Evolutionary conservation across 306 rosid species (phyloP), one percentile per base, ranked within the genome.

Genomic region (Sophora flavescens): DNA sequence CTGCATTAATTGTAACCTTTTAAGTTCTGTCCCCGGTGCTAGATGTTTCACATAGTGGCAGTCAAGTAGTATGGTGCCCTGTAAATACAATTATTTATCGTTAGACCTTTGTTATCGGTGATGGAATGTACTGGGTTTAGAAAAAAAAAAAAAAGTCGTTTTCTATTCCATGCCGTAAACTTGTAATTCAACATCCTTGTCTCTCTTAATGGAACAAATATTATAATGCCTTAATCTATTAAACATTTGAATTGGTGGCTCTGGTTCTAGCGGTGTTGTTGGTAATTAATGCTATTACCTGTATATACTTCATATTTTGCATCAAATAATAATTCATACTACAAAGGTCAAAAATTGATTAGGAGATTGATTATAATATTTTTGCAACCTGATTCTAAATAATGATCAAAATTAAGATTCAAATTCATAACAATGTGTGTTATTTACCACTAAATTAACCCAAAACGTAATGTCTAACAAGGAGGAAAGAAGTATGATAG

Each of bases 21-120:
- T 65, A 50, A 50, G n/a, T 33, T 47, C 14, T 39, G 48, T 14
- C 35, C 30, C 35, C 38, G 53, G 22, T 18, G 26, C 10, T 63
- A 12, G 16, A 53, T 12, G 15, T 44, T 66, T 33, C 41, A 3
- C 8, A 36, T 51, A n/a, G 15, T 15, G 45, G 8, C 16, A 11
- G 38, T 17, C 65, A 30, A 35, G 62, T 36, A 9, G 56, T 17
- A 10, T 17, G 73, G 66, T 51, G 30, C 36, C 63, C 62, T 65
- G 81, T 72, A 68, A 18, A 77, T 77, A 71, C 59, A 51, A 18
- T 60, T 22, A 14, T 77, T 70, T 44, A 17, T 26, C 0, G 54
- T 51, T 6, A n/a, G n/a, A n/a, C n/a, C n/a, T n/a, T n/a, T n/a
- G n/a, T n/a, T n/a, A n/a, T n/a, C n/a, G n/a, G n/a, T n/a, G n/a